Evolutionary conservation across 306 rosid genomes (phyloP).

Genomic region (Trichosanthes cucumerina): DNA sequence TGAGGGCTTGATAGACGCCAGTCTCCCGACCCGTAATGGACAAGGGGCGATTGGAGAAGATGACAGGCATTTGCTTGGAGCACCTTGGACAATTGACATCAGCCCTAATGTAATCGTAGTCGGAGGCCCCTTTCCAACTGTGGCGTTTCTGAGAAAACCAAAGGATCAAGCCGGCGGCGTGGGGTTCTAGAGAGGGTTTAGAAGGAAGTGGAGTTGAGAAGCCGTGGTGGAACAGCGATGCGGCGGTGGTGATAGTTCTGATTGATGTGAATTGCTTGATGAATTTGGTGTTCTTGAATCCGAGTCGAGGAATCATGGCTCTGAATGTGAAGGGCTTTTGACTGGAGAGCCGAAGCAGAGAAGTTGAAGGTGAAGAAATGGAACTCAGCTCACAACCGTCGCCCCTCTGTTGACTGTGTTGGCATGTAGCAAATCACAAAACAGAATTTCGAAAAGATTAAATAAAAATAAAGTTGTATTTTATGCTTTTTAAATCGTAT

Average conservation of each 20-base stretch:
- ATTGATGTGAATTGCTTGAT: background rate
- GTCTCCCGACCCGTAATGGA: constrained; percentile 36
- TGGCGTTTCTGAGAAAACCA: constrained; percentile 6
- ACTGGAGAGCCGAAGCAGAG: background rate
- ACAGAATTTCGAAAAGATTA: too few species aligned
- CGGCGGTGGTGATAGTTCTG: background rate
- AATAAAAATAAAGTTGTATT: too few species aligned
- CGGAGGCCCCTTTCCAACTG: constrained; percentile 5
- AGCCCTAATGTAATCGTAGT: constrained; percentile 42
- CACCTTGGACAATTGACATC: constrained; percentile 57
- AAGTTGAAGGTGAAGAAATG: too few species aligned
- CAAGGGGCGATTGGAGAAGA: constrained; percentile 55
- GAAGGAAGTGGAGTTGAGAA: background rate
- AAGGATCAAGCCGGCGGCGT: background rate
- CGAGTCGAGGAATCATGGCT: background rate
- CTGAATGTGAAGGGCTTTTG: background rate
- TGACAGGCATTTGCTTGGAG: constrained; percentile 34
- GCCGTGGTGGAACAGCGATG: background rate
- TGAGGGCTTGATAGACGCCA: constrained; percentile 52
- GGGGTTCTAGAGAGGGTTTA: background rate
- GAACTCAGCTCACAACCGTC: background rate
- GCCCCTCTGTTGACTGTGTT: too few species aligned
- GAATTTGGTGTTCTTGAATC: background rate
- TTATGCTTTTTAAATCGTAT: too few species aligned
- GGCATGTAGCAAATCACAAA: too few species aligned